Percentiles rank a stretch among this genome's conserved stretches.
These are phyloP conservation scores for Recurvomyces mirabilis DNA, from an alignment of 495 filamentous ascomycete genomes.

Conservation along the genomic window DNA sequence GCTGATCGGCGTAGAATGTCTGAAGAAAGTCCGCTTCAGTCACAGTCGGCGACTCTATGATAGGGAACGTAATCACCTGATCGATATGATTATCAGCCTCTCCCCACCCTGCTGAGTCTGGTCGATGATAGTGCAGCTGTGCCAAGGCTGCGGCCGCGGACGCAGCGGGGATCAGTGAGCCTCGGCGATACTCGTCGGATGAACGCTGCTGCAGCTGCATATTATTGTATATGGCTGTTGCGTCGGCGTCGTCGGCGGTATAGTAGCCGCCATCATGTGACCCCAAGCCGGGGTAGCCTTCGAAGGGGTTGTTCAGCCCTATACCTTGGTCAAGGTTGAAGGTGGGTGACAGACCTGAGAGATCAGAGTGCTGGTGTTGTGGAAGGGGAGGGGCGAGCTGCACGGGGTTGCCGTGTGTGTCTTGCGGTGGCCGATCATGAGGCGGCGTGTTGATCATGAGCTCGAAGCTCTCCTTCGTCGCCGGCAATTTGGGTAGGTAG, in stretches of 20 bases:
- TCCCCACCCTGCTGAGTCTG: conserved; percentile 51
- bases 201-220: conserved; percentile 43
- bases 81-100: conserved; percentile 5
- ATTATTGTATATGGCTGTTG: conserved; percentile 44
- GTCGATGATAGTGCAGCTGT: conserved; percentile 72
- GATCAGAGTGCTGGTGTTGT: conserved; percentile 13
- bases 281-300: conserved; percentile 24
- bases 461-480: conserved; percentile 94
- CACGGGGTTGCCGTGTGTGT: conserved; percentile 21
- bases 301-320: conserved; percentile 14
- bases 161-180: conserved; percentile 52
- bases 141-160: conserved; percentile 79
- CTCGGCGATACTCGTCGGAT: conserved; percentile 57
- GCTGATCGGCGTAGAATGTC: conserved; percentile 20
- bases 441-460: conserved; percentile 89
- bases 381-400: conserved; percentile 20
- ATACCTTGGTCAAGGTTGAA: conserved; percentile 16
- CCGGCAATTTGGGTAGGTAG: conserved; percentile 97
- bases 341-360: conserved; percentile 18
- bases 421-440: conserved; percentile 52
- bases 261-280: conserved; percentile 28
- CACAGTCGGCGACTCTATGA: conserved; percentile 18
- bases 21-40: conserved; percentile 25
- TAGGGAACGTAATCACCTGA: conserved; percentile 21
- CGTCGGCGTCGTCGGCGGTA: conserved; percentile 51